These are phyloP conservation scores for Claviceps purpurea DNA, from an alignment of 2,329 filamentous ascomycete species.

Conservation along the genomic window DNA sequence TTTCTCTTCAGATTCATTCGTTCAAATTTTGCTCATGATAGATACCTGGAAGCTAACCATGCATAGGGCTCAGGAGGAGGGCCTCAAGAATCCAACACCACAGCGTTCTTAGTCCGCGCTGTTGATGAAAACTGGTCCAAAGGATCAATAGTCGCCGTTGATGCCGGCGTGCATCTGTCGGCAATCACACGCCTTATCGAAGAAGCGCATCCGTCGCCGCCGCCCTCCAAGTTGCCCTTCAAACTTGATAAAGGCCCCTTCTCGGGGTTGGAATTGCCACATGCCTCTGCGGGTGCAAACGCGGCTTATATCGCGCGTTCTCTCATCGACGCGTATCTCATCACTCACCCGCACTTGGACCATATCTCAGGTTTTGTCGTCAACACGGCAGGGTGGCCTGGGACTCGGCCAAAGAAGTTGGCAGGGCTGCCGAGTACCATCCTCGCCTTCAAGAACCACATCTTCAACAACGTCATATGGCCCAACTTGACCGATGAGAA, in stretches of 20 bases:
- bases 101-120: conserved; percentile 78
- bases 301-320: conserved; percentile 66
- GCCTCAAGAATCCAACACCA: conserved; percentile 79
- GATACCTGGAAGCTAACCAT: background rate
- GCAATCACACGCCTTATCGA: conserved; percentile 73
- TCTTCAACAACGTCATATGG: conserved; percentile 98
- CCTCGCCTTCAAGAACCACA: conserved; percentile 78
- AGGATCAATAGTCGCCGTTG: conserved; percentile 78
- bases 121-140: conserved; percentile 65
- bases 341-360: conserved; percentile 95
- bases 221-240: conserved; percentile 26
- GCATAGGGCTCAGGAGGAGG: conserved; percentile 75
- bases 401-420: conserved; percentile 69
- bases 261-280: conserved; percentile 58
- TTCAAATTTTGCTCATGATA: background rate
- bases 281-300: conserved; percentile 57
- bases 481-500: conserved; percentile 95
- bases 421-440: conserved; percentile 84
- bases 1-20: too few species aligned
- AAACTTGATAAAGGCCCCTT: conserved; percentile 61
- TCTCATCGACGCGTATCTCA: conserved; percentile 76
- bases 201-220: conserved; percentile 27
- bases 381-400: conserved; percentile 79
- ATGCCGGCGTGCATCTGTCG: conserved; percentile 80
- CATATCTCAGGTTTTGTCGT: conserved; percentile 86